A percentile compares a stretch with the other conserved stretches of the same genome.
Conservation (phyloP, 2,329 filamentous ascomycete species). For the Aspergillus fischeri region DNA sequence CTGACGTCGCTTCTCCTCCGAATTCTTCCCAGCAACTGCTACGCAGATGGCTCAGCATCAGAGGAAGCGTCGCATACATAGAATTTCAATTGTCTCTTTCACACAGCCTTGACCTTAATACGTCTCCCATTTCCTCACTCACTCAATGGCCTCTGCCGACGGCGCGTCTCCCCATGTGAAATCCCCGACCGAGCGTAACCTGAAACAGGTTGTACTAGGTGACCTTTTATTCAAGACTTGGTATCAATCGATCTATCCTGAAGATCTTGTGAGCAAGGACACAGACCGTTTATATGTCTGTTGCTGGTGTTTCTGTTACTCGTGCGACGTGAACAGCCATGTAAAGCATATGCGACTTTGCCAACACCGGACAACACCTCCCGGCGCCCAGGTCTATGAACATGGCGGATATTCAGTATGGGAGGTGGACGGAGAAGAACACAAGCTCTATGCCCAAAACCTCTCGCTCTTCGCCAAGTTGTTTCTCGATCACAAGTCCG, state of each 20-base stretch:
- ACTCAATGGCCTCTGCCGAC: conserved; percentile 27
- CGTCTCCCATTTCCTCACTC: neutral
- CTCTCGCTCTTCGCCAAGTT: conserved; percentile 94
- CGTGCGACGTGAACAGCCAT: conserved; percentile 42
- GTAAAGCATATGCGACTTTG: conserved; percentile 47
- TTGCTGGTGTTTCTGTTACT: conserved; percentile 91
- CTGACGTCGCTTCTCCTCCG: neutral
- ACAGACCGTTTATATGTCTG: conserved; percentile 75
- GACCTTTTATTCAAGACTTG: conserved; percentile 80
- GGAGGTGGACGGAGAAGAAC: conserved; percentile 85
- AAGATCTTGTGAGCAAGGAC: conserved; percentile 57
- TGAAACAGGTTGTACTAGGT: conserved; percentile 81
- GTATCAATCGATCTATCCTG: conserved; percentile 85
- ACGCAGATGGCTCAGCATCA: neutral
- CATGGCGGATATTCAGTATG: conserved; percentile 80
- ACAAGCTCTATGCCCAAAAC: conserved; percentile 91
- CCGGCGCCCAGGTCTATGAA: conserved; percentile 72
- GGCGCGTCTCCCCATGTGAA: conserved; percentile 24
- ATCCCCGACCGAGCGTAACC: conserved; percentile 62
- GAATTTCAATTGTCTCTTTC: neutral
- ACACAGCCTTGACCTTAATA: neutral
- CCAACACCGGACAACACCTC: conserved; percentile 51
- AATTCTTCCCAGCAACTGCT: neutral
- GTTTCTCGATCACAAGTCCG: conserved; percentile 96
- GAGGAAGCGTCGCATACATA: neutral